Evolutionary conservation across 192 early-diverging fungal species (phyloP).

Genomic region (Spizellomyces sp.): DNA sequence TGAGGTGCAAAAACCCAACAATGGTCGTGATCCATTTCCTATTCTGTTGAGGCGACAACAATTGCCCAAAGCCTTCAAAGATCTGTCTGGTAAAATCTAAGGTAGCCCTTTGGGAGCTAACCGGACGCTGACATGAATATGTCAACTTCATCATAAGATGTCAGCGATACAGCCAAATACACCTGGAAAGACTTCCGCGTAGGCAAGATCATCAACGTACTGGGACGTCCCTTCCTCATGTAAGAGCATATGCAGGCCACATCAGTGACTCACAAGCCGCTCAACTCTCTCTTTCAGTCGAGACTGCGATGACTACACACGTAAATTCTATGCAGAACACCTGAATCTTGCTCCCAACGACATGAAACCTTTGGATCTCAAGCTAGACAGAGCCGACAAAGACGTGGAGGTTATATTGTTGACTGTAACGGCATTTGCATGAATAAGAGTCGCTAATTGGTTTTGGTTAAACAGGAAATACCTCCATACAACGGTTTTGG

Average conservation of each 20-base stretch:
- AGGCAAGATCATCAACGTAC: slow-evolving; percentile 58
- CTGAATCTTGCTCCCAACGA: slow-evolving; percentile 24
- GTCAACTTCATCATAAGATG: slow-evolving; percentile 19
- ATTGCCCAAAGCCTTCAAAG: slow-evolving; percentile 58
- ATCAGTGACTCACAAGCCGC: not conserved
- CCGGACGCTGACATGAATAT: not conserved
- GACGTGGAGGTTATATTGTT: not conserved
- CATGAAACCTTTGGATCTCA: slow-evolving; percentile 9
- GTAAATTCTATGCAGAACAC: slow-evolving; percentile 50
- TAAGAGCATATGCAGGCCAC: slow-evolving; percentile 17
- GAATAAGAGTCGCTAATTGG: not conserved
- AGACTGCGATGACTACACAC: slow-evolving; percentile 69
- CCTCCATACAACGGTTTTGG: slow-evolving; percentile 70
- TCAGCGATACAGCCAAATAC: slow-evolving; percentile 53
- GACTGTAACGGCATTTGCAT: not conserved
- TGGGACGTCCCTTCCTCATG: slow-evolving; percentile 62
- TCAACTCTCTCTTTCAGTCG: slow-evolving; percentile 35
- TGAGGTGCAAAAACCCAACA: slow-evolving; percentile 64
- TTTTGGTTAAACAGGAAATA: slow-evolving; percentile 34
- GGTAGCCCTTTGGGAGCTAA: not conserved
- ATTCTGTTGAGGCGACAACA: slow-evolving; percentile 59
- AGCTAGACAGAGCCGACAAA: slow-evolving; percentile 1
- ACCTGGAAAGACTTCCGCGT: slow-evolving; percentile 65
- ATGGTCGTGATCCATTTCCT: slow-evolving; percentile 63
- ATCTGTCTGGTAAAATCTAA: slow-evolving; percentile 42